phyloP scores from a whole-genome alignment of 2,329 filamentous ascomycete genomes.

The Podosphaera leucotricha region DNA sequence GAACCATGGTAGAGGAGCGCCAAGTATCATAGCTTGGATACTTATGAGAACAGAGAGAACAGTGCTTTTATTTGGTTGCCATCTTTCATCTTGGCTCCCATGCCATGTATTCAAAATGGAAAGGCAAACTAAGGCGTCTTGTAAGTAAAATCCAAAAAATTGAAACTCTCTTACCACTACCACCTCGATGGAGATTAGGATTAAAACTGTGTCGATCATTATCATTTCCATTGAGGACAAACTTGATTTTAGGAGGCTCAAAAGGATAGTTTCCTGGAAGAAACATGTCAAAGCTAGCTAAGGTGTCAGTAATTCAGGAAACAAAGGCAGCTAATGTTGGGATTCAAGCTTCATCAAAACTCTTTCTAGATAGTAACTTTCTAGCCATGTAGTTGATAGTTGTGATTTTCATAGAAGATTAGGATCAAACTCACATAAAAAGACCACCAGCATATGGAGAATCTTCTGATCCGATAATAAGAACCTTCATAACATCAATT shows the following conservation, averaged over 20 bases:
- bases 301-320: background rate
- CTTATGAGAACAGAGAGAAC: conserved; percentile 8
- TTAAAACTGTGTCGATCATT: conserved; percentile 7
- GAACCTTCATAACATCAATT: conserved; percentile 9
- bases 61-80: conserved; percentile 9
- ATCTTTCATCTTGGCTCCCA: conserved; percentile 5
- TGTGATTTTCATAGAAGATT: background rate
- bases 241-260: conserved; percentile 7
- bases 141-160: background rate
- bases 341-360: background rate
- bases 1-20: conserved; percentile 7
- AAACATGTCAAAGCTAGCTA: conserved; percentile 7
- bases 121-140: conserved; percentile 3
- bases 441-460: conserved; percentile 9
- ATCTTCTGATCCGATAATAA: conserved; percentile 8
- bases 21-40: conserved; percentile 10
- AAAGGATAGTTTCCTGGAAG: conserved; percentile 7
- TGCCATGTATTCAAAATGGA: conserved; percentile 7
- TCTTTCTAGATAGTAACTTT: background rate
- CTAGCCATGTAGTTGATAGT: background rate
- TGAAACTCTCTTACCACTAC: conserved; percentile 1
- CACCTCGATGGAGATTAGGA: conserved; percentile 8
- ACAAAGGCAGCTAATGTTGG: background rate
- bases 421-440: conserved; percentile 5
- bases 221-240: conserved; percentile 7